Evolutionary conservation across 345 rosid species (phyloP).

Genomic region (Heritiera littoralis): DNA sequence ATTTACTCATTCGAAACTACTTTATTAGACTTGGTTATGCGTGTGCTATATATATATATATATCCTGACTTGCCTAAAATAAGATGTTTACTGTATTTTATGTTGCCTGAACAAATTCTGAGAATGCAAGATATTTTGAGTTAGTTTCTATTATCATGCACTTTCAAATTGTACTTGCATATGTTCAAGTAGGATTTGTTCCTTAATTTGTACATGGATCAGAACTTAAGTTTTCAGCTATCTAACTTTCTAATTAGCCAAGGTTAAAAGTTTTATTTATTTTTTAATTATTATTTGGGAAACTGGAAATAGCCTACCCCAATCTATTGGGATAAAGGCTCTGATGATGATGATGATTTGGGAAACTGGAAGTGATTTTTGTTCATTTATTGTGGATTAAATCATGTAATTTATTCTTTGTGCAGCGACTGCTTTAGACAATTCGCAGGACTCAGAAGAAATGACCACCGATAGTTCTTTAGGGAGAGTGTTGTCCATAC

Average conservation of each 20-base stretch:
- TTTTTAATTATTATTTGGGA: background rate
- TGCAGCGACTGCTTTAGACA: slow-evolving; percentile 26
- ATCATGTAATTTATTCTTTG: background rate
- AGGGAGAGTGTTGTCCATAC: slow-evolving; percentile 34
- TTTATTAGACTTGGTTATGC: background rate
- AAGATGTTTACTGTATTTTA: background rate
- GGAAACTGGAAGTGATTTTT: background rate
- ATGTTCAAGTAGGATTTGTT: background rate
- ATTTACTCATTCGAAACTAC: background rate
- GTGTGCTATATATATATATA: background rate
- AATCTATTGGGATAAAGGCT: no score
- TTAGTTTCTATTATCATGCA: background rate
- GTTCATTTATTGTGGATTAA: slow-evolving; percentile 2
- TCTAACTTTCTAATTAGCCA: background rate
- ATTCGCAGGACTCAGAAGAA: slow-evolving; percentile 5
- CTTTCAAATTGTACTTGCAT: slow-evolving; percentile 3
- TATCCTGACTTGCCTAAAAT: background rate
- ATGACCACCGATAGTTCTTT: background rate
- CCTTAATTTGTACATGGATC: background rate
- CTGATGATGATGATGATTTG: no score
- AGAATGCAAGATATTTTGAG: background rate
- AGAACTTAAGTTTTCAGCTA: background rate
- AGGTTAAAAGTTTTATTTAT: background rate
- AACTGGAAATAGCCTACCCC: no score
- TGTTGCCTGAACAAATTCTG: background rate